phyloP scores from a whole-genome alignment of 2,329 filamentous ascomycete species.

The Aaosphaeria arxii region DNA sequence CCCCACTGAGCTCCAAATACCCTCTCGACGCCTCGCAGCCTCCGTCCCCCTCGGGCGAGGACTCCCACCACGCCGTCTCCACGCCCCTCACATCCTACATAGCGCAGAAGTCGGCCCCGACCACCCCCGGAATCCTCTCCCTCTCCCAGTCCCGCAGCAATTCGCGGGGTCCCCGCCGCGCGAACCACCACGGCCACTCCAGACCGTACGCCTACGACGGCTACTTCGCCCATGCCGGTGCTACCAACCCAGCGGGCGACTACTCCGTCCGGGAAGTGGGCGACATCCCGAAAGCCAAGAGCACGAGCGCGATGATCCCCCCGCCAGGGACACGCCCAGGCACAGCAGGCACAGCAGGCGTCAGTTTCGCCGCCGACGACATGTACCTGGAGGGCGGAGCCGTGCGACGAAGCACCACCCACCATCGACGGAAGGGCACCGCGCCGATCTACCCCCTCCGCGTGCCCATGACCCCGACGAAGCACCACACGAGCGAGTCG shows the following conservation, averaged over 20 bases:
- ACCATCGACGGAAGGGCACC: conserved; percentile 30
- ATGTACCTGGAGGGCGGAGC: conserved; percentile 1
- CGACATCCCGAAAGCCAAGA: conserved; percentile 46
- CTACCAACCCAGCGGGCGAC: conserved; percentile 8
- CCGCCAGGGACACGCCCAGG: no score
- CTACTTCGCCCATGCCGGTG: conserved; percentile 20
- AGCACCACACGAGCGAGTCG: conserved; percentile 29
- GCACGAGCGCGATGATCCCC: conserved; percentile 40
- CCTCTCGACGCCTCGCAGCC: conserved; percentile 45
- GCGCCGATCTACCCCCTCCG: conserved; percentile 21
- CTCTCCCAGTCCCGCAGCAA: conserved; percentile 37
- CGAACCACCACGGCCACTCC: conserved; percentile 28
- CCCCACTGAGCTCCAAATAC: conserved; percentile 56
- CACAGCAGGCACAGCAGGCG: conserved; percentile 6
- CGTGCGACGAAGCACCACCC: conserved; percentile 4
- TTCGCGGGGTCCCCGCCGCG: conserved; percentile 20
- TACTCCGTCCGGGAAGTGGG: conserved; percentile 20
- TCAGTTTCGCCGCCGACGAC: conserved; percentile 18
- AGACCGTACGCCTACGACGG: conserved; percentile 26
- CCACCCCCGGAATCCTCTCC: conserved; percentile 48
- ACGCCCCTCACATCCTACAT: conserved; percentile 45
- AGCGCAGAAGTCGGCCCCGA: conserved; percentile 46
- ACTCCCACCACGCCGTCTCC: conserved; percentile 18
- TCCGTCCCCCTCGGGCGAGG: conserved; percentile 27
- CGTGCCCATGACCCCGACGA: conserved; percentile 12